Base-by-base conservation (phyloP, 371 early-diverging fungal species). In the Rhizopus sp. region DNA sequence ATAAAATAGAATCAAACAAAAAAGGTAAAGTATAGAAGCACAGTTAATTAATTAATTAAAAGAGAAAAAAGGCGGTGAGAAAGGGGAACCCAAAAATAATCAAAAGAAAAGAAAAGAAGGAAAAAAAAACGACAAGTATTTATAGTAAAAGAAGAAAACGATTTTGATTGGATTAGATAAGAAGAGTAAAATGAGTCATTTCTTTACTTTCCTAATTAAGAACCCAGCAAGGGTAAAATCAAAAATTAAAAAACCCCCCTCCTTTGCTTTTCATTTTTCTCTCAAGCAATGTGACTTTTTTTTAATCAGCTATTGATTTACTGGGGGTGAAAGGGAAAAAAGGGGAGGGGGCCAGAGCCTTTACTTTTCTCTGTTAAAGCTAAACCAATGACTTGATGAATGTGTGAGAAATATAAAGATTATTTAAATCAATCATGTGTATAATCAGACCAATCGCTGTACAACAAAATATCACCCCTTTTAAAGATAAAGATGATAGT, bases 201-300 rank as follows among this genome's bases (percentile, higher is more conserved):
- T 42, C 30, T 2, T 30, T 1, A 23, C 61, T 61, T 61, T 61
- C 61, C 55, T 61, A 35, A 34, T 61, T 50, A 55, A 37, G 61
- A 17, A 40, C 16, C 3, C 12, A 7, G 5, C 5, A 29, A 29
- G 46, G 46, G 29, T 46, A 29, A 23, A 29, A 1, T 46, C 30
- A 17, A 13, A 6, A 15, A 10, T 42, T 5, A 16, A 16, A 16
- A n/a, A 10, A 23, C 23, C 23, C 23, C 23, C 23, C 23, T 23
- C n/a, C n/a, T n/a, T n/a, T 23, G 0, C 37, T 35, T 50, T 30
- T 53, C 9, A 30, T 55, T 10, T 44, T 47, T 39, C 39, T 47
- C n/a, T n/a, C n/a, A 16, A n/a, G 6, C n/a, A 13, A 42, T 15
- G n/a, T 10, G 10, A 15, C 6, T 42, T 40, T 57, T 13, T 49